Evolutionary conservation across 768 basidiomycete genomes (phyloP), one percentile per base, ranked within the genome.

Genomic region (Mycena galopus): DNA sequence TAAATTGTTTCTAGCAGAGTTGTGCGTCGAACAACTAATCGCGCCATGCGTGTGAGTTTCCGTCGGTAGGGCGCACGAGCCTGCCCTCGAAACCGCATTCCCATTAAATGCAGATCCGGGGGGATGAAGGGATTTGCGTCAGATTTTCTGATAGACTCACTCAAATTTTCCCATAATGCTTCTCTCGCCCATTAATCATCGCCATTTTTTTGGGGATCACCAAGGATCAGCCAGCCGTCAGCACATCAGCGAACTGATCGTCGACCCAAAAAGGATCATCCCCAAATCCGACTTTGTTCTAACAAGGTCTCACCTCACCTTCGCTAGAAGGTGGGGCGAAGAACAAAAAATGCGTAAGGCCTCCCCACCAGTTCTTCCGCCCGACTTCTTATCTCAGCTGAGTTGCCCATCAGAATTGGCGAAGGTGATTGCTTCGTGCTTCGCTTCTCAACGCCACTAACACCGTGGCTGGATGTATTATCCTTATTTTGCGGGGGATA

Each of bases 111-210:
- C 60, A 35, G 56, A 39, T 37, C 63, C 61, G 33, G 27, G 33
- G 50, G 25, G 21, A 61, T 66, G 67, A 53, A 68, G 65, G 44
- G 66, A 50, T 57, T 27, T 53, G 58, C 44, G 47, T 51, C 71
- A 71, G 69, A 65, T 51, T 72, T 72, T 72, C 71, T 72, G 71
- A 72, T 72, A 37, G 59, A 66, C 51, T 63, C 58, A 21, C 19
- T 21, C 14, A 44, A n/a, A 58, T 57, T 71, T 65, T 61, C 14
- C 33, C 27, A 25, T 39, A 30, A 12, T 35, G 64, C 63, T 72
- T 72, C 71, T 72, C 25, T 29, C n/a, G 65, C 65, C 64, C 70
- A 71, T 65, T 50, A 66, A 72, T 72, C 71, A 56, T 72, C 65
- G 65, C 42, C 33, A 14, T 58, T 25, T 60, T 69, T 53, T 57